phyloP scores from a whole-genome alignment of 164 flowering plant genomes.

The Aristolochia contorta region DNA sequence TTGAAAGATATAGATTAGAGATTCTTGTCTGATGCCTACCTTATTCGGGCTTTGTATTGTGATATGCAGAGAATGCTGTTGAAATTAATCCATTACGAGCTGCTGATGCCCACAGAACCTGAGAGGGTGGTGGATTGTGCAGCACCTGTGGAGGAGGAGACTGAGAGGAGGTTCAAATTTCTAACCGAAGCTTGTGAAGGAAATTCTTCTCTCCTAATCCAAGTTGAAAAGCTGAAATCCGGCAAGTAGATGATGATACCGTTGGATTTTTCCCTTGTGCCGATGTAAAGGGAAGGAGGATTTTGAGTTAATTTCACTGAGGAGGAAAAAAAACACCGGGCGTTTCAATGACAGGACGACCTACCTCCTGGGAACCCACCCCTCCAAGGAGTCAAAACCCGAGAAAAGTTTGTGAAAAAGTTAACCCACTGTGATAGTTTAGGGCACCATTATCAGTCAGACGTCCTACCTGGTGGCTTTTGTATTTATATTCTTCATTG shows the following conservation, averaged over 20 bases:
- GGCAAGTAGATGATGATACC: background rate
- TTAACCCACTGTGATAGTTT: too few relatives aligned
- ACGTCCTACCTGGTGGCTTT: too few relatives aligned
- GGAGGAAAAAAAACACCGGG: too few relatives aligned
- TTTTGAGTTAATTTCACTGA: too few relatives aligned
- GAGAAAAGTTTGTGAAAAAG: too few relatives aligned
- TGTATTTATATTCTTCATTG: too few relatives aligned
- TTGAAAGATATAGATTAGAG: background rate
- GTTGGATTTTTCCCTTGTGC: background rate
- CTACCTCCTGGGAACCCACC: too few relatives aligned
- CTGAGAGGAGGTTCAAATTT: slow-evolving; percentile 37
- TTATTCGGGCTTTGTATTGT: background rate
- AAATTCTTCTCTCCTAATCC: slow-evolving; percentile 36
- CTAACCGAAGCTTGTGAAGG: slow-evolving; percentile 65
- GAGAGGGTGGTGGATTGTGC: slow-evolving; percentile 13
- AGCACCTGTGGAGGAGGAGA: slow-evolving; percentile 6
- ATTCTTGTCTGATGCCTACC: background rate
- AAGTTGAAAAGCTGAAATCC: slow-evolving; percentile 48
- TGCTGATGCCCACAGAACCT: slow-evolving; percentile 5
- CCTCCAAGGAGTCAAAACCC: too few relatives aligned
- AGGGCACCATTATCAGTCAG: too few relatives aligned
- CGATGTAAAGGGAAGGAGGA: too few relatives aligned
- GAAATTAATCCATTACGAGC: slow-evolving; percentile 39
- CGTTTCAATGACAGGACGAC: too few relatives aligned
- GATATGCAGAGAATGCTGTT: slow-evolving; percentile 59